phyloP scores from a whole-genome alignment of 1,284 basidiomycete species.

The Anthracocystis setariae region DNA sequence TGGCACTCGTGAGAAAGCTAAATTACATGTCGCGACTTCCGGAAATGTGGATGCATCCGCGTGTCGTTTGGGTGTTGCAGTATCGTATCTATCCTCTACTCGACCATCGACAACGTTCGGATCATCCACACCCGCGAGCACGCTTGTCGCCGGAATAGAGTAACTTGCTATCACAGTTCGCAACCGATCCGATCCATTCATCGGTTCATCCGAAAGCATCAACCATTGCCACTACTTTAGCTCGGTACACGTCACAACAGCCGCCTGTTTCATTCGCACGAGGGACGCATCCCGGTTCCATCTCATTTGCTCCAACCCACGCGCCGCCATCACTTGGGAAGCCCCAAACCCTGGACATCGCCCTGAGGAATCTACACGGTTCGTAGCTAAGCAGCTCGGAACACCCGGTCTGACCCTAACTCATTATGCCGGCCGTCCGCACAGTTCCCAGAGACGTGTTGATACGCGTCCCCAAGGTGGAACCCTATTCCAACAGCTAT shows the following conservation, averaged over 20 bases:
- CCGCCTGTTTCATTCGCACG: no score
- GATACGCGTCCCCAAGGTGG: conserved; percentile 51
- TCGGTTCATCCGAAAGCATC: neutral
- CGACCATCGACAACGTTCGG: neutral
- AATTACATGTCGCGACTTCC: neutral
- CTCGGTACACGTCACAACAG: neutral
- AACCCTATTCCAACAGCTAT: conserved; percentile 47
- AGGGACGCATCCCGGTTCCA: neutral
- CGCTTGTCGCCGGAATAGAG: neutral
- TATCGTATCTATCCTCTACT: neutral
- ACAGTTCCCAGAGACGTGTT: conserved; percentile 43
- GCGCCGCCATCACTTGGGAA: neutral
- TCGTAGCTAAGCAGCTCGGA: neutral
- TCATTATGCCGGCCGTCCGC: conserved; percentile 40
- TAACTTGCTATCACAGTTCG: neutral
- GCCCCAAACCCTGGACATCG: neutral
- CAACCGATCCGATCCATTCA: neutral
- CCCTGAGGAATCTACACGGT: neutral
- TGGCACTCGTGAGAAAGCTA: neutral
- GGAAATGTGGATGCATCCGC: neutral
- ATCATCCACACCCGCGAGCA: neutral
- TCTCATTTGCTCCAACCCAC: conserved; percentile 2
- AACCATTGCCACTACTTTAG: neutral
- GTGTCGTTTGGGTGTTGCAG: neutral
- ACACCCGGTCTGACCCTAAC: neutral